Evolutionary conservation across 257 asterid genomes (phyloP), one percentile per base, ranked within the genome.

Genomic region (Eucommia ulmoides): DNA sequence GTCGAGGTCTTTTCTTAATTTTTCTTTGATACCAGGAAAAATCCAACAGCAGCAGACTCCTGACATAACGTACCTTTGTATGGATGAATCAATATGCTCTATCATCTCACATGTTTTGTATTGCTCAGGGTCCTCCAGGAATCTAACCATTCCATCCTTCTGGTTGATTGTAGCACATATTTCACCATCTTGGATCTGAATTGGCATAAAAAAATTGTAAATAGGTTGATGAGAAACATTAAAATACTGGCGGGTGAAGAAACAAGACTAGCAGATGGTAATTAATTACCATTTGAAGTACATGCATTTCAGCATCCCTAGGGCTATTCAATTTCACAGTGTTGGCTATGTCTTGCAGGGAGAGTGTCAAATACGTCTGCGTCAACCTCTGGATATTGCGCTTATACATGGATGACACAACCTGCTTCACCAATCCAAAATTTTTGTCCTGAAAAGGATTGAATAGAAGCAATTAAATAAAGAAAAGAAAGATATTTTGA

Each of bases 61-160:
- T n/a, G n/a, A n/a, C n/a, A n/a, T 63, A 50, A 53, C 74, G 24
- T 53, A 79, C 99, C 96, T 83, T 69, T 79, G 88, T 52, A 91
- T 91, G 57, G 99, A 86, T 41, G 80, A 79, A 75, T 91, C 96
- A 0, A 91, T 67, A 57, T 58, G 81, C 59, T 86, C 99, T 71
- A 91, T 91, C 99, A 91, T 86, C 66, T 68, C 89, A 59, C 89
- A 91, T 53, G 87, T 64, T 75, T 83, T 91, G 63, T 91, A 86
- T 54, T 86, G 96, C 70, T 91, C 99, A 1, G 96, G 96, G 55
- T 91, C 99, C 77, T 91, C 99, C 29, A 91, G 76, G 77, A 91
- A 91, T 66, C 99, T 78, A 67, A 91, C 99, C 99, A 91, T 91
- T 54, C 98, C 98, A 60, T 91, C 98, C 75, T 91, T 91, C 76